Evolutionary conservation across 2,329 filamentous ascomycete species (phyloP).

Genomic region (Fusarium scirpi): DNA sequence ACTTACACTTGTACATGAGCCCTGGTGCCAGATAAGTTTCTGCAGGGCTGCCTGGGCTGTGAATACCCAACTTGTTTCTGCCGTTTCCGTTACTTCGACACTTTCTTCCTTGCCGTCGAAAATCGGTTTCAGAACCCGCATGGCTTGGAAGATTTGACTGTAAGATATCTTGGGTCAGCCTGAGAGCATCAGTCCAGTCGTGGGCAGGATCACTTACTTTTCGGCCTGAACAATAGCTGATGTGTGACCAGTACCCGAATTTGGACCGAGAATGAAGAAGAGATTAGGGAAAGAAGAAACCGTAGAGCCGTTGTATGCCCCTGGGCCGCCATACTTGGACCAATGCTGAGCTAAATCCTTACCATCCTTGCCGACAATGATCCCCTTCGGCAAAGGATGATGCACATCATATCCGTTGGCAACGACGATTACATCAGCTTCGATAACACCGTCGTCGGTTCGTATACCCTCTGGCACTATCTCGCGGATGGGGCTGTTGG

Average conservation of each 20-base stretch:
- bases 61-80: too few species aligned
- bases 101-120: too few species aligned
- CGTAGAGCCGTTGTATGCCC: background rate
- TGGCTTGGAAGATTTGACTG: too few species aligned
- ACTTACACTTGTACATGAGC: too few species aligned
- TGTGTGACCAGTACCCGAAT: slow-evolving; percentile 3
- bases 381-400: background rate
- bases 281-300: background rate
- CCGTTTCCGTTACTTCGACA: too few species aligned
- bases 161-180: too few species aligned
- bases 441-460: background rate
- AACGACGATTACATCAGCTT: background rate
- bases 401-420: background rate
- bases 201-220: too few species aligned
- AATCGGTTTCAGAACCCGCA: too few species aligned
- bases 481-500: accelerated
- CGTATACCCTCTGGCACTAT: background rate
- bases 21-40: too few species aligned
- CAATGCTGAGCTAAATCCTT: background rate
- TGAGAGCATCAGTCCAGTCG: too few species aligned
- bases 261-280: slow-evolving; percentile 6
- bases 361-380: background rate
- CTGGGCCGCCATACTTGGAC: background rate
- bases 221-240: background rate
- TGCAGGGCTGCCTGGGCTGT: too few species aligned